phyloP scores from a whole-genome alignment of 164 flowering plant species.

The Protea cynaroides region DNA sequence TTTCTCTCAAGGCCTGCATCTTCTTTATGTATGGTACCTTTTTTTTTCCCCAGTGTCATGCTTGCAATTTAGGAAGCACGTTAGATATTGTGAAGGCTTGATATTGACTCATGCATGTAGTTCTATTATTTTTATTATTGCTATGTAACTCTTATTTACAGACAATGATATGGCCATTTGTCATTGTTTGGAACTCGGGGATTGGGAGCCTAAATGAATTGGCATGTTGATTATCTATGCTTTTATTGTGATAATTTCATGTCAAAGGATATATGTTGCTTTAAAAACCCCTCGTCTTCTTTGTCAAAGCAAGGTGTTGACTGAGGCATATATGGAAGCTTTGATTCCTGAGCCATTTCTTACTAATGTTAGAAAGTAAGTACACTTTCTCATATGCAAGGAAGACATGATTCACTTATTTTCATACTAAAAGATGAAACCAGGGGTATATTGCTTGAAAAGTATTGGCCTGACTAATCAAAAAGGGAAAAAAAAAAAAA shows the following conservation, averaged over 20 bases:
- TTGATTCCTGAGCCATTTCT: constrained; percentile 93
- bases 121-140: background rate
- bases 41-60: too few species aligned
- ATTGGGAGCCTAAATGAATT: constrained; percentile 73
- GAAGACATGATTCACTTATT: too few species aligned
- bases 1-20: too few species aligned
- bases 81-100: background rate
- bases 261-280: constrained; percentile 51
- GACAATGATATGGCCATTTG: background rate
- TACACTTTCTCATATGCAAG: background rate
- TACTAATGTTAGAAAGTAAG: constrained; percentile 65
- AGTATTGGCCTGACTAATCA: too few species aligned
- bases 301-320: constrained; percentile 48
- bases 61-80: background rate
- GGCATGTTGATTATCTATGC: constrained; percentile 55
- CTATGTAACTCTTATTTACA: background rate
- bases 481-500: too few species aligned
- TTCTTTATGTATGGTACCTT: too few species aligned
- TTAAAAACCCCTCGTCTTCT: constrained; percentile 43
- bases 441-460: too few species aligned
- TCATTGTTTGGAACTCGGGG: constrained; percentile 59
- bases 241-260: constrained; percentile 45
- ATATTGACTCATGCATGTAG: background rate
- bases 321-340: constrained; percentile 95
- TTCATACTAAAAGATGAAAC: too few species aligned